A percentile compares a stretch with the other conserved stretches of the same genome.
These are phyloP conservation scores for Echria macrotheca DNA, from an alignment of 495 filamentous ascomycete genomes.

Conservation along the genomic window DNA sequence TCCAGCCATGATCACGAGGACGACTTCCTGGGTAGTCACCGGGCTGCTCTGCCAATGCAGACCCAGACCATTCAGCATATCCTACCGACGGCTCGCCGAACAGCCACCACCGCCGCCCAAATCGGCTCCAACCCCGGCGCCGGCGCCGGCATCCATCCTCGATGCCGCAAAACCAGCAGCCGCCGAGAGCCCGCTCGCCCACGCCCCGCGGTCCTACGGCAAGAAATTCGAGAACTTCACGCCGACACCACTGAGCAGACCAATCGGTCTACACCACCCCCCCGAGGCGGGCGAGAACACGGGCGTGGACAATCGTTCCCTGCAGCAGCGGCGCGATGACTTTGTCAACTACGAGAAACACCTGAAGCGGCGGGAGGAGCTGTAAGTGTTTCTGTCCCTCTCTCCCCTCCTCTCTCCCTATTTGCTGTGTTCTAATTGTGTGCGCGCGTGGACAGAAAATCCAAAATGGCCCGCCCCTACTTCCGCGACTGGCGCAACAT, in stretches of 20 bases:
- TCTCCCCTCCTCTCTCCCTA: background rate
- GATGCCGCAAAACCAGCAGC: background rate
- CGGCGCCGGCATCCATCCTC: background rate
- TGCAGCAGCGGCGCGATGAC: slow-evolving; percentile 67
- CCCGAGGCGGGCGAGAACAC: slow-evolving; percentile 74
- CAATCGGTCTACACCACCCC: slow-evolving; percentile 71
- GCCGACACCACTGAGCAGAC: slow-evolving; percentile 65
- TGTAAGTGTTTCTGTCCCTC: slow-evolving; percentile 46
- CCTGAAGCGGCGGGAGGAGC: slow-evolving; percentile 59
- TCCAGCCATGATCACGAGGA: slow-evolving; percentile 23
- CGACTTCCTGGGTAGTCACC: slow-evolving; percentile 13
- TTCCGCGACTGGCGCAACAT: slow-evolving; percentile 90
- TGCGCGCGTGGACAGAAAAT: slow-evolving; percentile 31
- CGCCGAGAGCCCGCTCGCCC: slow-evolving; percentile 33
- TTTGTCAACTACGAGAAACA: slow-evolving; percentile 83
- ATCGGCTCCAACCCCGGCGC: slow-evolving; percentile 8
- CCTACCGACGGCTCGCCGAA: slow-evolving; percentile 35
- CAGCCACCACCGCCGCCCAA: slow-evolving; percentile 14
- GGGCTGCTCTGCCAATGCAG: slow-evolving; percentile 47
- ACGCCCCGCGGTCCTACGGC: slow-evolving; percentile 50
- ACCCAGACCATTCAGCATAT: slow-evolving; percentile 39
- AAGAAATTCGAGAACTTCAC: slow-evolving; percentile 55
- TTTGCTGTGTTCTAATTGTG: background rate
- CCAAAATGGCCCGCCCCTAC: slow-evolving; percentile 70
- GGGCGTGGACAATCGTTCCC: slow-evolving; percentile 62